Evolutionary conservation across 2,329 filamentous ascomycete genomes (phyloP), one percentile per base, ranked within the genome.

Genomic region (Epichloe elymi): DNA sequence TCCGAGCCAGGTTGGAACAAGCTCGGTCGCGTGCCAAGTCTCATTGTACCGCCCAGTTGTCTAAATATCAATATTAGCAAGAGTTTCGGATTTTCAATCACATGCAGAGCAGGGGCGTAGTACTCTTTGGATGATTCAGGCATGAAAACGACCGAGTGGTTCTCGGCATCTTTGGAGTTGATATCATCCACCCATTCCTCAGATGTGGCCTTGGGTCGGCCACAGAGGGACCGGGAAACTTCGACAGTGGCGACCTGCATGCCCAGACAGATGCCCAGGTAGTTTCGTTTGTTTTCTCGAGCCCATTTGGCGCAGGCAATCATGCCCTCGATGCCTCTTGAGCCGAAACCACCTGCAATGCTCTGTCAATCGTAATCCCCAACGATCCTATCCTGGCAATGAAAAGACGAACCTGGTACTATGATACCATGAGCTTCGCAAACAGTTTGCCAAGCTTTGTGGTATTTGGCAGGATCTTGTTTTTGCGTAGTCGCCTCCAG

Each of bases 171-270:
- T 23, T 74, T 65, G 44, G 52, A 43, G 15, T 46, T 35, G 14
- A 40, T 5, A 46, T 51, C 45, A 15, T 46, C 36, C 5, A 72
- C 59, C 35, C 82, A 72, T 61, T 83, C 79, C 57, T 80, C 78
- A 8, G 74, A 78, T 4, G 70, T 74, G 30, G 78, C 79, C 10
- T 70, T 63, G 36, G 70, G 60, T 55, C 89, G 74, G 30, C 78
- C 79, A 67, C 82, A 86, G 1, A 91, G 72, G 57, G 88, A 82
- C 41, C 89, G 82, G 2, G 89, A 88, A 59, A 82, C 88, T 67
- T 97, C 90, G 58, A 96, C 85, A 45, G 95, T 88, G 19, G 91
- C 89, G 45, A 95, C 78, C 66, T 97, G 93, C 83, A 95, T 88
- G 52, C 89, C 89, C 20, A 96, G 74, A 65, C 91, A 96, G 56